Evolutionary conservation across 768 basidiomycete species (phyloP), one percentile per base, ranked within the genome.

Genomic region (Auriscalpium microsporum): DNA sequence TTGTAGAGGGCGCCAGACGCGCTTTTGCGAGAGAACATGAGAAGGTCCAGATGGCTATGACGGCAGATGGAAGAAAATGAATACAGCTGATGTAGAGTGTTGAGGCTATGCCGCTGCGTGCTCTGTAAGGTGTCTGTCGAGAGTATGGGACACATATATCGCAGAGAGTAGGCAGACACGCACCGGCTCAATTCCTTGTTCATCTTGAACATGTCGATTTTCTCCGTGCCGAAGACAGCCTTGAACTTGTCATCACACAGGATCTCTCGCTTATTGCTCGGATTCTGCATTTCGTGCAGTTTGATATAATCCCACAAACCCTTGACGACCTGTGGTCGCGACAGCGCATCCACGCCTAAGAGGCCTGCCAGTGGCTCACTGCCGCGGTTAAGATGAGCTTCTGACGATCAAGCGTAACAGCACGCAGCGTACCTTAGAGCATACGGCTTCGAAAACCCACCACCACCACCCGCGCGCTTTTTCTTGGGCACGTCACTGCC

Each of bases 201-300:
- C 93, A 95, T 95, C 61, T 77, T 83, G 73, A 95, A 94, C 91
- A 94, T 94, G 70, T 90, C 83, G 55, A 96, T 81, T 67, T 83
- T 87, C 60, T 91, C 87, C 11, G 80, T 78, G 55, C 78, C 79
- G 68, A 97, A 95, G 19, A 95, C 80, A 7, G 84, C 81, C 63
- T 77, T 78, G 62, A 96, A 66, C 16, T 69, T 73, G 16, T 77
- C 73, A 68, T 97, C 93, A 64, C 93, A 94, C 2, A 92, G 60
- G 58, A 97, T 96, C 68, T 90, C 90, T 54, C 82, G 81, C 70
- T 77, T 87, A 69, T 95, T 90, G 1, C 65, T 68, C 6, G 91
- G 90, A 66, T 97, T 94, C 72, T 97, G 93, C 46, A 94, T 74
- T 33, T 82, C 76, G 55, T 90, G 79, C 13, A 66, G 75, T 67